Conservation (phyloP, 441 rosid species). For the Brassica hybrid region DNA sequence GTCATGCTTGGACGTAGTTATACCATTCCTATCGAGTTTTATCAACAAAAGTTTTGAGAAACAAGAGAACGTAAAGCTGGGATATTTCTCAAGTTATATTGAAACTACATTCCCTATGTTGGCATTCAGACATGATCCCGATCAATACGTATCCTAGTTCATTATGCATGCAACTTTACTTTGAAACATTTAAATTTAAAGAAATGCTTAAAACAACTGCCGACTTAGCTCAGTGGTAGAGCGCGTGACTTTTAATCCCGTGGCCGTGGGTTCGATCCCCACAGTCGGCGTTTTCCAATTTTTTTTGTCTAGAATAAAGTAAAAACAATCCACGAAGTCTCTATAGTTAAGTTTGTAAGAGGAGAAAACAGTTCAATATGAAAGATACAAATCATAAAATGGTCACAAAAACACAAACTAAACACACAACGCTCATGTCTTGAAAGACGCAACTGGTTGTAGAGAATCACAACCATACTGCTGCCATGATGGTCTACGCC, state of each 20-base stretch:
- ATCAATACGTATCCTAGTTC: neutral
- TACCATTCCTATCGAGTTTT: neutral
- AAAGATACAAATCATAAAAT: conserved; percentile 28
- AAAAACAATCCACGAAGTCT: too few species aligned
- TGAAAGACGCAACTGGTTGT: conserved; percentile 33
- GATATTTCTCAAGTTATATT: neutral
- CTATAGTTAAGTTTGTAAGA: too few species aligned
- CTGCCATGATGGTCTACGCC: too few species aligned
- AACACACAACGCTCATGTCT: conserved; percentile 18
- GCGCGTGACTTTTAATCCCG: neutral
- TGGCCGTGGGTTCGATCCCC: conserved; percentile 1
- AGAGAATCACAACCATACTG: too few species aligned
- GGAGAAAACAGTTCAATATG: neutral
- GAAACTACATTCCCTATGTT: neutral
- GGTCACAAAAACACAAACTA: neutral
- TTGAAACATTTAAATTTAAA: too few species aligned
- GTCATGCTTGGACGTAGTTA: neutral
- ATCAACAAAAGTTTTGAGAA: neutral
- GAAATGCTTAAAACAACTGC: neutral
- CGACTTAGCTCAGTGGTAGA: conserved; percentile 9
- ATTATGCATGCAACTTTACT: too few species aligned
- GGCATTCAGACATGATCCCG: neutral
- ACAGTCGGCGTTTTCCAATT: conserved; percentile 2
- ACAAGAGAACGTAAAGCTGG: neutral
- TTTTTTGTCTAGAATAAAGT: neutral